Base-by-base conservation (phyloP, 1,284 basidiomycete genomes). In the Ustilago esculenta region DNA sequence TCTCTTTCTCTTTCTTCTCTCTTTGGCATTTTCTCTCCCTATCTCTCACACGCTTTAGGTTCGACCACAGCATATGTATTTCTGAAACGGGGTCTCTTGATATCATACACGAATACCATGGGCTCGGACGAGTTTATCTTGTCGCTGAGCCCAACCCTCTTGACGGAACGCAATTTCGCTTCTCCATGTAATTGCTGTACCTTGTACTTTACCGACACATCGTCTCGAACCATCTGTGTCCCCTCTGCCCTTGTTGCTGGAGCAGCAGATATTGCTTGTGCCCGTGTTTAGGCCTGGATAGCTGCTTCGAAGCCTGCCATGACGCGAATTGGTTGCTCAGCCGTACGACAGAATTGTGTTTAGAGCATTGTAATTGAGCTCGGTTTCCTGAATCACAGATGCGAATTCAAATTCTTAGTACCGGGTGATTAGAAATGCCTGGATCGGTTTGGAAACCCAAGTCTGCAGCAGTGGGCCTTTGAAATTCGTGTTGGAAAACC, bases 101-200 rank as follows among this genome's bases (percentile, higher is more conserved):
- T 66, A 59, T 42, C 30, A 66, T 58, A 65, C 50, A 65, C 61
- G 61, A 44, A 65, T 65, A 52, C 49, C 44, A 53, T 23, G 35
- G 32, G 27, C 43, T 40, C 23, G 24, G 30, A n/a, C n/a, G n/a
- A n/a, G n/a, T 17, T 17, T 14, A 15, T 20, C 24, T 39, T 25
- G 52, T n/a, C 33, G 40, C 33, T 23, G 32, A 39, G 45, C 50
- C 30, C 39, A 25, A 18, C 23, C 51, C 51, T 33, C 20, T 54
- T 24, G 45, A 49, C 50, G 61, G 55, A 57, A 54, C 36, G 54
- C 54, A 57, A 36, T 36, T 20, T 47, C 15, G 23, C n/a, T 27
- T 25, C 18, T 32, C 17, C 44, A 23, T 37, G 20, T 27, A 35
- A 25, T 20, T 24, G 32, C 34, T 35, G 27, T 23, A 21, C 14